Evolutionary conservation across 106 monocot species (phyloP), one percentile per base, ranked within the genome.

Genomic region (Allium sativum): DNA sequence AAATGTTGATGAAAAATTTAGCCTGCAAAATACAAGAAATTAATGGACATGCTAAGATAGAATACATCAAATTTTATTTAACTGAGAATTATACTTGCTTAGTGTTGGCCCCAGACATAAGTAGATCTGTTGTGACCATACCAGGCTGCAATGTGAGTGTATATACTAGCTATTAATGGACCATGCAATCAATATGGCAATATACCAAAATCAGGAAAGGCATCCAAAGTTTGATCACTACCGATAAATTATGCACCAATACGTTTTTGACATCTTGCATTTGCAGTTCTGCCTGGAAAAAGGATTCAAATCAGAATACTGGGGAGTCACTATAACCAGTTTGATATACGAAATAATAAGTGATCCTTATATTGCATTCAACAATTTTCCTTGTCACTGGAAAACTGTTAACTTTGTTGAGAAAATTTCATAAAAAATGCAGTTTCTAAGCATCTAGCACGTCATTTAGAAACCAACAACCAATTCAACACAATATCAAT

Each of bases 121-220:
- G 95, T 76, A 96, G 87, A 88, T 96, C 96, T 7, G 96, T 96
- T 42, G 84, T 91, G 19, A 91, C 96, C 96, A 96, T 96, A 55
- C 96, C 96, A 71, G 96, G 96, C 96, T 96, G 82, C 72, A 89
- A n/a, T 11, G 52, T 15, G 44, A n/a, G 47, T 45, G 12, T 6
- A 48, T 48, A 62, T 58, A 9, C 45, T 48, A 18, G 11, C 52
- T 19, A n/a, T 43, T 62, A 46, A 47, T 12, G 17, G 16, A 47
- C 15, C 48, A 48, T 52, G 48, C 21, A 50, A 22, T 52, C 13
- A 40, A 40, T 50, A 52, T 1, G 51, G 21, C 1, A 64, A 52
- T 64, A 8, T 40, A 47, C 21, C 8, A 4, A 48, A 50, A 64
- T 61, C 12, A 45, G 4, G 18, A 9, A 3, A 12, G 11, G 20